Percentiles rank a stretch among this genome's conserved stretches.
Conservation (phyloP, 2,329 filamentous ascomycete genomes). For the Diaporthe destruens region DNA sequence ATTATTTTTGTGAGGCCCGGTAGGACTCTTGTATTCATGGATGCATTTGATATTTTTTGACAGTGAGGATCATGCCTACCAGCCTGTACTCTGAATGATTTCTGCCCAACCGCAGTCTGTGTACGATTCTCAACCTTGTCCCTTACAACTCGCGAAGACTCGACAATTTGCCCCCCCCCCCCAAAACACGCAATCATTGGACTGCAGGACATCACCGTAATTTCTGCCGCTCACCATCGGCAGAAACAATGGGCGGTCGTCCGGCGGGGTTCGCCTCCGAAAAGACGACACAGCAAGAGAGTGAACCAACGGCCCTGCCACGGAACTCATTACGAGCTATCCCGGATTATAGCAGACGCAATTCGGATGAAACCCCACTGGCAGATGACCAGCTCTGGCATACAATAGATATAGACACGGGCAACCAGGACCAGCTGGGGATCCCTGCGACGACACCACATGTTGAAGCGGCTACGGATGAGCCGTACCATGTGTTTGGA, state of each 20-base stretch:
- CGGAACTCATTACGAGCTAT: neutral
- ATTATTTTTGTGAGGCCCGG: neutral
- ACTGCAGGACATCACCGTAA: too few species aligned
- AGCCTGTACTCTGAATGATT: neutral
- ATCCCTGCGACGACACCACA: too few species aligned
- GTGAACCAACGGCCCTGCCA: neutral
- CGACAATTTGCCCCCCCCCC: neutral
- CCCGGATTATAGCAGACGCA: neutral
- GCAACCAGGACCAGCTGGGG: neutral
- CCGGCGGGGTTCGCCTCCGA: neutral
- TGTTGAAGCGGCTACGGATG: neutral
- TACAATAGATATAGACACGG: neutral
- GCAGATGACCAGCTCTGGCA: too few species aligned
- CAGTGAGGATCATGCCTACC: too few species aligned
- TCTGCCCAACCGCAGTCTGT: neutral
- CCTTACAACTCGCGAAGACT: neutral
- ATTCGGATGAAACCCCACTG: neutral
- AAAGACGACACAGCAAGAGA: too few species aligned
- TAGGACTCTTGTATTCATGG: too few species aligned
- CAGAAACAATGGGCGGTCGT: neutral
- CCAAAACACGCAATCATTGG: neutral
- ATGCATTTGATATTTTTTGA: neutral
- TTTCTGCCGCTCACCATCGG: neutral
- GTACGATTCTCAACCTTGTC: neutral
- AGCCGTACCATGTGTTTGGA: constrained; percentile 53